phyloP scores from a whole-genome alignment of 495 filamentous ascomycete species.

The Ascodesmis nigricans region DNA sequence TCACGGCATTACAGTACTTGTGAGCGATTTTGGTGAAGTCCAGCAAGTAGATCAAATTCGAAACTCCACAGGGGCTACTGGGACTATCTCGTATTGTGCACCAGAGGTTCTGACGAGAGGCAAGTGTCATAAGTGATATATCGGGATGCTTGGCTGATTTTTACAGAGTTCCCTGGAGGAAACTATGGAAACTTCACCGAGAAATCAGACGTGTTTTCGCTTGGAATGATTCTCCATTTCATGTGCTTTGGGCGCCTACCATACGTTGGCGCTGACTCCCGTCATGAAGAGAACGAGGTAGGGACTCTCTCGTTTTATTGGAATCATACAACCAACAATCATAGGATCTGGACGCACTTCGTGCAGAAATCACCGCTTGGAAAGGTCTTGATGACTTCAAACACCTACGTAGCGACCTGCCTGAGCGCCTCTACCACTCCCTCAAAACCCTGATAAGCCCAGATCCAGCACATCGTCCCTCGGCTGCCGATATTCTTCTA shows the following conservation, averaged over 20 bases:
- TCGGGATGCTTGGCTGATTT: background rate
- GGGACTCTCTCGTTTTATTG: too few relatives aligned
- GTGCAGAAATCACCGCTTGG: slow-evolving; percentile 74
- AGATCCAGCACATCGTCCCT: slow-evolving; percentile 54
- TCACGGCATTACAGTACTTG: slow-evolving; percentile 47
- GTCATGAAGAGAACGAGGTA: slow-evolving; percentile 86
- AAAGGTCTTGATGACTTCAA: slow-evolving; percentile 60
- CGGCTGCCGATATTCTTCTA: slow-evolving; percentile 65
- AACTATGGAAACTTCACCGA: slow-evolving; percentile 75
- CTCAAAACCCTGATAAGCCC: slow-evolving; percentile 61
- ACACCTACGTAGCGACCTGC: slow-evolving; percentile 54
- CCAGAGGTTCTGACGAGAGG: slow-evolving; percentile 64
- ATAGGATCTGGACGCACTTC: slow-evolving; percentile 70
- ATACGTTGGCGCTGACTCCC: slow-evolving; percentile 55
- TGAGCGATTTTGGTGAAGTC: slow-evolving; percentile 94
- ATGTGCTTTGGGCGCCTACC: slow-evolving; percentile 84
- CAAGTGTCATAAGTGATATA: slow-evolving; percentile 2
- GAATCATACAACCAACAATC: too few relatives aligned
- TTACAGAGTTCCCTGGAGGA: slow-evolving; percentile 34
- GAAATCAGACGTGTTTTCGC: slow-evolving; percentile 88
- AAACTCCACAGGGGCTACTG: slow-evolving; percentile 77
- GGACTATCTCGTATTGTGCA: slow-evolving; percentile 92
- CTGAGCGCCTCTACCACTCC: slow-evolving; percentile 65
- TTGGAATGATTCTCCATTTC: slow-evolving; percentile 97
- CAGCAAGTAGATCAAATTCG: slow-evolving; percentile 59